Evolutionary conservation across 192 early-diverging fungal species (phyloP).

Genomic region (Entophlyctis helioformis): DNA sequence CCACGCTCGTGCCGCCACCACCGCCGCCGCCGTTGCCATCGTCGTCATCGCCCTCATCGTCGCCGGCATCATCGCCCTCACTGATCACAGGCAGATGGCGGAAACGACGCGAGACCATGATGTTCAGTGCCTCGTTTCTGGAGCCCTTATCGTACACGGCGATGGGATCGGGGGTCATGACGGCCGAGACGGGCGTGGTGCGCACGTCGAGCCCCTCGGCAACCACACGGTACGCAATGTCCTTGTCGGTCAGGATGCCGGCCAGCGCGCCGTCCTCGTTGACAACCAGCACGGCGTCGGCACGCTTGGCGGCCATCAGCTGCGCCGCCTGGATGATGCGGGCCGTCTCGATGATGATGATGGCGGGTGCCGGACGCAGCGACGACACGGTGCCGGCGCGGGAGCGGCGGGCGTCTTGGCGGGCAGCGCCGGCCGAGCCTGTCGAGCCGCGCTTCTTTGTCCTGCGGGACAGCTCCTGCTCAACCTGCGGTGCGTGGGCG

Average conservation of each 20-base stretch:
- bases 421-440: background rate
- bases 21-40: slow-evolving; percentile 3
- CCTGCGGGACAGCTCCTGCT: slow-evolving; percentile 27
- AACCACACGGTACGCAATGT: slow-evolving; percentile 95
- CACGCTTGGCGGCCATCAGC: slow-evolving; percentile 89
- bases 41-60: slow-evolving; percentile 11
- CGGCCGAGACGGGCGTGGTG: slow-evolving; percentile 55
- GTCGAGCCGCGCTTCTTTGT: slow-evolving; percentile 3
- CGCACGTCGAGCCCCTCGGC: slow-evolving; percentile 49
- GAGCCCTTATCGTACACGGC: slow-evolving; percentile 57
- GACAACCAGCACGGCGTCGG: slow-evolving; percentile 88
- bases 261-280: slow-evolving; percentile 81
- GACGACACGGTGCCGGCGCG: slow-evolving; percentile 82
- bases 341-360: slow-evolving; percentile 52
- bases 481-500: slow-evolving; percentile 9
- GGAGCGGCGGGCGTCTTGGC: slow-evolving; percentile 4
- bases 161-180: slow-evolving; percentile 86
- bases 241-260: slow-evolving; percentile 97
- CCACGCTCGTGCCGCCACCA: slow-evolving; percentile 17
- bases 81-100: slow-evolving; percentile 37
- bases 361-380: slow-evolving; percentile 69
- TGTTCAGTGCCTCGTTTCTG: slow-evolving; percentile 32
- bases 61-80: slow-evolving; percentile 10
- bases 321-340: slow-evolving; percentile 32
- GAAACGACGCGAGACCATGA: slow-evolving; percentile 36